phyloP scores from a whole-genome alignment of 192 early-diverging fungal species.

The Funneliformis geosporum region DNA sequence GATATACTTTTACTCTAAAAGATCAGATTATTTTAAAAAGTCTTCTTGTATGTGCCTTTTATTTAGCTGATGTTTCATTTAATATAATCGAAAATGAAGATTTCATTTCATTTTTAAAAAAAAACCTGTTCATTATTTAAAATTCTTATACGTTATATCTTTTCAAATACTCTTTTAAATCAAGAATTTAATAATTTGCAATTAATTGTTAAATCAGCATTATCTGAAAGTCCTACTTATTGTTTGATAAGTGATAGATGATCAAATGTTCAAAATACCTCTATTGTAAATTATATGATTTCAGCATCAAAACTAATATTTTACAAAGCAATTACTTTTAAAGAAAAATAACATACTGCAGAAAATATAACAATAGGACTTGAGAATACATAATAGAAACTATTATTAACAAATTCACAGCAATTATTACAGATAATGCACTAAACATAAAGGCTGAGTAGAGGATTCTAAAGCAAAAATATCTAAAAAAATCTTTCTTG shows the following conservation, averaged over 20 bases:
- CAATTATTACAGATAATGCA: not conserved
- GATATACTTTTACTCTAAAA: not conserved
- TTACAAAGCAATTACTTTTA: too few species aligned
- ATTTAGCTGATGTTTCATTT: not conserved
- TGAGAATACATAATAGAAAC: not conserved
- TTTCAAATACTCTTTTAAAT: too few species aligned
- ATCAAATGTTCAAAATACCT: not conserved
- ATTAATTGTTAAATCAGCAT: not conserved
- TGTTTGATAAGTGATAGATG: not conserved
- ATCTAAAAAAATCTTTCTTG: not conserved
- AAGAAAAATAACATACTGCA: not conserved
- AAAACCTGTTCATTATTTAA: too few species aligned
- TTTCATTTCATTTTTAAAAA: too few species aligned
- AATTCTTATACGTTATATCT: too few species aligned
- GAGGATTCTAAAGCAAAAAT: not conserved
- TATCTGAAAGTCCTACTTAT: not conserved
- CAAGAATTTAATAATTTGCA: not conserved
- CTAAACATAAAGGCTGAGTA: not conserved
- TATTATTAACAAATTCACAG: not conserved
- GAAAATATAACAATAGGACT: not conserved
- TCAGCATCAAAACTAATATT: too few species aligned
- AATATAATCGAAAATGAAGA: slow-evolving; percentile 1
- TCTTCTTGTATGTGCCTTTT: not conserved
- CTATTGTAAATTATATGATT: too few species aligned
- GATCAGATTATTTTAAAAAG: not conserved